Evolutionary conservation across 1,139 yeast genomes (phyloP).

Genomic region (Yamadazyma friedrichii): DNA sequence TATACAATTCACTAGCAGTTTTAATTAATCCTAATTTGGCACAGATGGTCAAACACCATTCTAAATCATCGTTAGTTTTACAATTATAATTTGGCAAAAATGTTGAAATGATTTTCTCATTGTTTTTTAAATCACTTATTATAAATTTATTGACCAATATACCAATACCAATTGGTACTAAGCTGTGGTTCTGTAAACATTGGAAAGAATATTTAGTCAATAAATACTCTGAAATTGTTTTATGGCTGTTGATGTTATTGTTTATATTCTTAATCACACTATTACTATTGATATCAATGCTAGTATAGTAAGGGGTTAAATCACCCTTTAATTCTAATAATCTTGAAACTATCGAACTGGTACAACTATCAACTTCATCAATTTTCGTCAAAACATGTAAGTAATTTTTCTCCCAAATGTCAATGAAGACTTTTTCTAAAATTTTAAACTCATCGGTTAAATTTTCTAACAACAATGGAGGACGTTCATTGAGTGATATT

Average conservation of each 20-base stretch:
- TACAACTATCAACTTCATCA: conserved; percentile 62
- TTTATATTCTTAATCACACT: conserved; percentile 20
- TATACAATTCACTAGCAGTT: conserved; percentile 53
- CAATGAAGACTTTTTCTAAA: conserved; percentile 60
- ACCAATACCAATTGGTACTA: conserved; percentile 71
- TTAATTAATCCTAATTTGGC: conserved; percentile 44
- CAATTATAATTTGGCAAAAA: conserved; percentile 60
- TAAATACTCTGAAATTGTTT: conserved; percentile 58
- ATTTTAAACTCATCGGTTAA: conserved; percentile 21
- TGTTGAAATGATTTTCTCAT: conserved; percentile 54
- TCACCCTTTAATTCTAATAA: conserved; percentile 65
- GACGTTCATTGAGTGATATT: conserved; percentile 33
- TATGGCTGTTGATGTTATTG: not conserved
- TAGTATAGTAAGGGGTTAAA: conserved; percentile 46
- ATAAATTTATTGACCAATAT: conserved; percentile 32
- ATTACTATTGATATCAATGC: conserved; percentile 17
- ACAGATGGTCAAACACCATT: conserved; percentile 69
- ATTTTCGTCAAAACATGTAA: conserved; percentile 60
- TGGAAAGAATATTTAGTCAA: conserved; percentile 60
- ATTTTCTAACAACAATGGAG: conserved; percentile 20
- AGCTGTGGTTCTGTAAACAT: conserved; percentile 46
- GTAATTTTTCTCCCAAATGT: conserved; percentile 57
- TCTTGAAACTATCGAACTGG: conserved; percentile 66
- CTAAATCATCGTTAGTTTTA: conserved; percentile 70
- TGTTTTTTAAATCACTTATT: conserved; percentile 20